phyloP scores from a whole-genome alignment of 2,329 filamentous ascomycete species.

The Colletotrichum limetticola region DNA sequence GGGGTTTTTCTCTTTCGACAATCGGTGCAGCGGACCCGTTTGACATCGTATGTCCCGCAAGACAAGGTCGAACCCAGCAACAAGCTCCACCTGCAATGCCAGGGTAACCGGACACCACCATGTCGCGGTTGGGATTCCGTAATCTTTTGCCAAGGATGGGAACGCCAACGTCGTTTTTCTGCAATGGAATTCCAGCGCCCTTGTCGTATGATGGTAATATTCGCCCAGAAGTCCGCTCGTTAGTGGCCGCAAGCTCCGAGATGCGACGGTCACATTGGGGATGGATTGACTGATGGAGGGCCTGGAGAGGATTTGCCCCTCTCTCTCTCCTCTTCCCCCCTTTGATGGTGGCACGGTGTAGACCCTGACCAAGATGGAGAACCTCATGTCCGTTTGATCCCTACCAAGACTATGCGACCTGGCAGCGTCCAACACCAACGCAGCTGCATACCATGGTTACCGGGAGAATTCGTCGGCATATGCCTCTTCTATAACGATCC shows the following conservation, averaged over 20 bases:
- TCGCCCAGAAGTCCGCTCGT: not conserved
- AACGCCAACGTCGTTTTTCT: not conserved
- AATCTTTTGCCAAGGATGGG: not conserved
- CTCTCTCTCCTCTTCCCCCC: not conserved
- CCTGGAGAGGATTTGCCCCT: not conserved
- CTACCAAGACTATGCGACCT: not conserved
- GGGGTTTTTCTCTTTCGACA: not conserved
- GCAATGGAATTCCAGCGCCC: not conserved
- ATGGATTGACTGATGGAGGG: not conserved
- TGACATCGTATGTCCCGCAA: not conserved
- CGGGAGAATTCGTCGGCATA: not conserved
- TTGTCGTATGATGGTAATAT: not conserved
- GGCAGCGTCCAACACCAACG: not conserved
- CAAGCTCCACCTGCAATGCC: not conserved
- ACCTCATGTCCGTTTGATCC: not conserved
- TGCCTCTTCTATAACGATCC: not conserved
- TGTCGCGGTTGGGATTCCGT: not conserved
- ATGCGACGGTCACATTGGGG: not conserved
- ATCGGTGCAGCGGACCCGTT: not conserved
- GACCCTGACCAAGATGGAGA: not conserved
- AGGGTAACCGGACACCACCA: not conserved
- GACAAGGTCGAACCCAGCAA: not conserved
- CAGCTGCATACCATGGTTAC: not conserved
- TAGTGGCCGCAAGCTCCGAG: not conserved
- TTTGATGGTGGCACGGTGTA: not conserved